These are phyloP conservation scores for Nakaseomyces delphensis DNA, from an alignment of 1,139 yeast species.

Conservation along the genomic window DNA sequence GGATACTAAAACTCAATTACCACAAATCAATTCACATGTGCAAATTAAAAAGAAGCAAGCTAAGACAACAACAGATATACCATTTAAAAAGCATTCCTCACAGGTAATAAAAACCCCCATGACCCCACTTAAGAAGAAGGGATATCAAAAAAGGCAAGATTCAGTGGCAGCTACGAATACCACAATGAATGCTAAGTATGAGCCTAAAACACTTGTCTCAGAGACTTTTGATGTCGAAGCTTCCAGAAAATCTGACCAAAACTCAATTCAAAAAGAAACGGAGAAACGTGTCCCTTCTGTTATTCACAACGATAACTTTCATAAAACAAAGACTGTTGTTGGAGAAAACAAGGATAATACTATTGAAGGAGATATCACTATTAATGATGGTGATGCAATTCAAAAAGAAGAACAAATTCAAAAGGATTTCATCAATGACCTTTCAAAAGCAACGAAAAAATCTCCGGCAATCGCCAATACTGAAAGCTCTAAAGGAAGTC, in stretches of 20 bases:
- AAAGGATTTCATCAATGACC: not conserved
- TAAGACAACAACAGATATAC: not conserved
- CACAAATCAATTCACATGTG: not conserved
- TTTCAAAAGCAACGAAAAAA: not conserved
- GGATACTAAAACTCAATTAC: not conserved
- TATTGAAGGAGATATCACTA: not conserved
- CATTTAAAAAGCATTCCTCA: not conserved
- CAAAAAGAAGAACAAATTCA: not conserved
- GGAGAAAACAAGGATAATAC: not conserved
- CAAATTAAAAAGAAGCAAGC: conserved; percentile 1
- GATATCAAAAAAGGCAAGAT: too few relatives aligned
- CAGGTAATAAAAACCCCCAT: not conserved
- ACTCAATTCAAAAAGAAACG: too few relatives aligned
- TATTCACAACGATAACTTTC: conserved; percentile 6
- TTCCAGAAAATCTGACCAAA: not conserved
- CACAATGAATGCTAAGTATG: too few relatives aligned
- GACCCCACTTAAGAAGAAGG: not conserved
- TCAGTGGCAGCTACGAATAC: too few relatives aligned
- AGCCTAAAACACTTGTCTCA: too few relatives aligned
- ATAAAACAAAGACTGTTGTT: not conserved
- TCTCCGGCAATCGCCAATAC: not conserved
- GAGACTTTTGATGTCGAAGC: not conserved
- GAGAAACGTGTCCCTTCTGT: conserved; percentile 5
- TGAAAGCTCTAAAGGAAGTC: not conserved
- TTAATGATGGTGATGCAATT: too few relatives aligned